Conservation (phyloP, 2,329 filamentous ascomycete genomes). For the Fusarium metavorans region DNA sequence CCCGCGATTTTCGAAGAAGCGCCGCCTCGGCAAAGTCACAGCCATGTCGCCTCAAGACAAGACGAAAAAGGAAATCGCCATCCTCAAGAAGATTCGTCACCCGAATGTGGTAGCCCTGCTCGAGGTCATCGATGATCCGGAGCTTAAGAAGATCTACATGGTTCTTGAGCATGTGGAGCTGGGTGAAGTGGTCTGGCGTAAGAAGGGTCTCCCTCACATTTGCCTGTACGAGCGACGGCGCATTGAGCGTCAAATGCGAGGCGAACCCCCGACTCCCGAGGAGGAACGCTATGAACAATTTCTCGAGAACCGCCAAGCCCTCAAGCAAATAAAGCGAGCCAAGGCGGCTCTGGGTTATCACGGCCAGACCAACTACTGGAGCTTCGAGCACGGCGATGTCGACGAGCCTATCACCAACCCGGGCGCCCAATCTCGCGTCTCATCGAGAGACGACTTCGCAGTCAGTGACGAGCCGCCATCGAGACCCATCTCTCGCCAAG, state of each 20-base stretch:
- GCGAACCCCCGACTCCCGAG: conserved; percentile 68
- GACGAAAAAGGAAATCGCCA: conserved; percentile 96
- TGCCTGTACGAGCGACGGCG: conserved; percentile 85
- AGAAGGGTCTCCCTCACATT: conserved; percentile 86
- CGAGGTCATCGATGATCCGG: conserved; percentile 97
- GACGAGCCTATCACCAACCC: conserved; percentile 61
- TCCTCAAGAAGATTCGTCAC: conserved; percentile 97
- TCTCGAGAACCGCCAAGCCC: conserved; percentile 68
- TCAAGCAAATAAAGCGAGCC: conserved; percentile 69
- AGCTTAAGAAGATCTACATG: conserved; percentile 97
- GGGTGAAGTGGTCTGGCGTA: conserved; percentile 94
- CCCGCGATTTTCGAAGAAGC: conserved; percentile 91
- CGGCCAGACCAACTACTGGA: conserved; percentile 79
- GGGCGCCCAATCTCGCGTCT: conserved; percentile 56
- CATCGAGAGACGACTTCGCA: conserved; percentile 56
- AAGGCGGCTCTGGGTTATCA: conserved; percentile 63
- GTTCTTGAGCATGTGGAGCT: conserved; percentile 95
- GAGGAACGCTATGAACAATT: conserved; percentile 71
- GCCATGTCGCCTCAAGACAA: conserved; percentile 77
- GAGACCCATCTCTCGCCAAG: conserved; percentile 53
- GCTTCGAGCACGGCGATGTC: conserved; percentile 80
- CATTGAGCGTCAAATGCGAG: conserved; percentile 77
- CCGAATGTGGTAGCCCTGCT: conserved; percentile 96
- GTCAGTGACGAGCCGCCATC: conserved; percentile 52
- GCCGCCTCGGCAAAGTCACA: conserved; percentile 86